phyloP scores from a whole-genome alignment of 1,284 basidiomycete species.

The Naganishia cerealis region DNA sequence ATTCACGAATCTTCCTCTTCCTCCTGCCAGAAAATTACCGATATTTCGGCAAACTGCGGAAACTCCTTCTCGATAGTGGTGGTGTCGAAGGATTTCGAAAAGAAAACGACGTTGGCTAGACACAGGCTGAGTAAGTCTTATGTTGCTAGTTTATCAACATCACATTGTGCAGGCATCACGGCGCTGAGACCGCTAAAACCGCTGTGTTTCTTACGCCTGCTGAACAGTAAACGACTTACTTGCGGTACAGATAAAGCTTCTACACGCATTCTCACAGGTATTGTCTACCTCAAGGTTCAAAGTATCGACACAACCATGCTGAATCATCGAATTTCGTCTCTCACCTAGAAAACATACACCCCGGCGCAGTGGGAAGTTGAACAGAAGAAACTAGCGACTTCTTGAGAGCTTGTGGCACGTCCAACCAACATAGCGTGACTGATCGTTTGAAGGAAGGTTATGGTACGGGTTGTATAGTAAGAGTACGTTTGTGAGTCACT shows the following conservation, averaged over 20 bases:
- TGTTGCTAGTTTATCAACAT: background rate
- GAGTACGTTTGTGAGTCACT: too few relatives aligned
- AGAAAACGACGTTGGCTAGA: slow-evolving; percentile 51
- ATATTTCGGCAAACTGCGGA: slow-evolving; percentile 51
- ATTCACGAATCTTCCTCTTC: background rate
- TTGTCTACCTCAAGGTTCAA: background rate
- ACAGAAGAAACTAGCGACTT: slow-evolving; percentile 16
- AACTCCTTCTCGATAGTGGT: slow-evolving; percentile 51
- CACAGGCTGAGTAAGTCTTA: slow-evolving; percentile 50
- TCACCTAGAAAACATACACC: slow-evolving; percentile 27
- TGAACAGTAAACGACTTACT: slow-evolving; percentile 50
- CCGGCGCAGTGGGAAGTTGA: slow-evolving; percentile 30
- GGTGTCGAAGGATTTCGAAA: slow-evolving; percentile 51
- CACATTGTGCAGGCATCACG: background rate
- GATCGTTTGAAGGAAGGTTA: too few relatives aligned
- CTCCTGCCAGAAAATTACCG: slow-evolving; percentile 26
- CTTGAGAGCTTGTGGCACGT: too few relatives aligned
- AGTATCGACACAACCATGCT: background rate
- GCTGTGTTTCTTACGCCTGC: background rate
- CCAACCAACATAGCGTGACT: too few relatives aligned
- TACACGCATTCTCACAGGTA: slow-evolving; percentile 54
- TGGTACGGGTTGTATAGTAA: too few relatives aligned
- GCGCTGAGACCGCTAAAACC: background rate
- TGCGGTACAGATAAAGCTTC: slow-evolving; percentile 47
- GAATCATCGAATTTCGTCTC: background rate